Evolutionary conservation across 345 rosid genomes (phyloP), one percentile per base, ranked within the genome.

Genomic region (Salix caprea): DNA sequence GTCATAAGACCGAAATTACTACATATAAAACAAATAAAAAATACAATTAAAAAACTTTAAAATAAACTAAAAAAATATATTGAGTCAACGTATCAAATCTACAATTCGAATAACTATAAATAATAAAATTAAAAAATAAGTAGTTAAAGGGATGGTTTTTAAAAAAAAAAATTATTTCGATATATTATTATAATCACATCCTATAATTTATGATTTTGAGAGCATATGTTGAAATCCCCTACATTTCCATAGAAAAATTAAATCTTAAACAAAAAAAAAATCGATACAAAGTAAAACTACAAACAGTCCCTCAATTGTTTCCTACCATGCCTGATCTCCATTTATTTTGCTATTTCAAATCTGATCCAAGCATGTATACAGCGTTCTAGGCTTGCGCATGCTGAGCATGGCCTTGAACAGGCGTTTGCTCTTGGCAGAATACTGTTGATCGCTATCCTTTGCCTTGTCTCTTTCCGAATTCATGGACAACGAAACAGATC

Each of bases 321-420:
- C 58, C 56, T 52, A 36, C 28, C 34, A 42, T 70, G 48, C 46
- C 1, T n/a, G 61, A 56, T 56, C 82, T 72, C 73, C 62, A 65
- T 19, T 48, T 72, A 24, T 21, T 18, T 7, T 68, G 42, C 24
- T 64, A 44, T 83, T 77, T 81, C 79, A 77, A 69, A 82, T 65
- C 60, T 83, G 75, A 19, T 85, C 90, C 79, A 75, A 80, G 74
- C 74, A 78, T 76, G 81, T 85, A 70, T 79, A 74, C 11, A 76
- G 28, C 1, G 80, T 85, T 80, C 76, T 88, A 23, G 90, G 71
- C 83, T 84, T 91, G 78, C 87, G 80, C 86, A 90, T 77, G 88
- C 96, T 86, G 67, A 90, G 89, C 86, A 91, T 74, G 62, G 96
- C 94, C 86, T 88, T 90, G 44, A 92, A 69, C 66, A 88, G 86